These are phyloP conservation scores for Mucor mucedo DNA, from an alignment of 371 early-diverging fungal species.

Conservation along the genomic window DNA sequence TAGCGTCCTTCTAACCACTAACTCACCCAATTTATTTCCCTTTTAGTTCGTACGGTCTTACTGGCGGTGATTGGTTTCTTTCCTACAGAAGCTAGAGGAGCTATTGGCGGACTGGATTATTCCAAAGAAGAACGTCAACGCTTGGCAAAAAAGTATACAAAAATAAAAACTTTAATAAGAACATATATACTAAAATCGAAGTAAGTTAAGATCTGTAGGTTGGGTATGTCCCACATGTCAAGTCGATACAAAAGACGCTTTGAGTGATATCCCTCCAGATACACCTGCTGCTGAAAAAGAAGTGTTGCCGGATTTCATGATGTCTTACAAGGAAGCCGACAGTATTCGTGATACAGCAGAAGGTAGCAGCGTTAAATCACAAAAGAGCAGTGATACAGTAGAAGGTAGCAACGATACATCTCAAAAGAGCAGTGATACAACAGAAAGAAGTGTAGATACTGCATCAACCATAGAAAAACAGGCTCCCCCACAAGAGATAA, in stretches of 20 bases:
- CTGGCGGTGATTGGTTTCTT: slow-evolving; percentile 84
- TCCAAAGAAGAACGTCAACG: slow-evolving; percentile 67
- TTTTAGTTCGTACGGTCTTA: slow-evolving; percentile 80
- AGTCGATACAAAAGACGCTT: slow-evolving; percentile 25
- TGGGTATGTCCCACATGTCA: slow-evolving; percentile 43
- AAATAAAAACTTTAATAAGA: background rate
- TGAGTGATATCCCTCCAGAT: slow-evolving; percentile 28
- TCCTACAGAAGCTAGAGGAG: slow-evolving; percentile 76
- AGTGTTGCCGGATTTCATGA: slow-evolving; percentile 31
- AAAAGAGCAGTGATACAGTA: background rate
- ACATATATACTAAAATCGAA: background rate
- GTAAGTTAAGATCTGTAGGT: slow-evolving; percentile 24
- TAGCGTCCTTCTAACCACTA: background rate
- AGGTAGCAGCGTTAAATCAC: background rate
- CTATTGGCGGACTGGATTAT: slow-evolving; percentile 86
- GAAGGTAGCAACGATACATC: background rate
- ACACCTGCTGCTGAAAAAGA: slow-evolving; percentile 1
- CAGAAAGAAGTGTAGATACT: no score
- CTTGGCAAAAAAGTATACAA: slow-evolving; percentile 64
- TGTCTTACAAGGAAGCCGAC: slow-evolving; percentile 19
- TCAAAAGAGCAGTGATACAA: no score
- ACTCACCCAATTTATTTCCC: background rate
- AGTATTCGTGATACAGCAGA: background rate
- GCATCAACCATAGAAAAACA: no score
- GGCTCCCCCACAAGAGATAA: no score